Evolutionary conservation across 352 stramenopile species (phyloP).

Genomic region (Pythium dissotocum): DNA sequence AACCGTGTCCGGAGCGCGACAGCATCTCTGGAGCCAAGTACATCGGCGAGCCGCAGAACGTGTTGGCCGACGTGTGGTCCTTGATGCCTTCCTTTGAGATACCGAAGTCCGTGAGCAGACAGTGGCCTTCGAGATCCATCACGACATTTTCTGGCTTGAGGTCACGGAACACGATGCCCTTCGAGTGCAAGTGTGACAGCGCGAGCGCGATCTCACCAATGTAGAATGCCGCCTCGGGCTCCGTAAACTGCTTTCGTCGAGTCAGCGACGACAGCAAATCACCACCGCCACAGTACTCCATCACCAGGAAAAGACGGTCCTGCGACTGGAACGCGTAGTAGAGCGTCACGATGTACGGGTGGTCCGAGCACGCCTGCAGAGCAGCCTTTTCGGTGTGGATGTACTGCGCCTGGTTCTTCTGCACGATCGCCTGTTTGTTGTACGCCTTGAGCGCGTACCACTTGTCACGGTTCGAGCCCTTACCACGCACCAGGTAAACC

Average conservation of each 20-base stretch:
- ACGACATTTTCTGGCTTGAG: slow-evolving; percentile 88
- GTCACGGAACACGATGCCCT: slow-evolving; percentile 88
- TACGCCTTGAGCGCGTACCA: slow-evolving; percentile 87
- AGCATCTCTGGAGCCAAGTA: slow-evolving; percentile 87
- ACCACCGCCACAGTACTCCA: slow-evolving; percentile 85
- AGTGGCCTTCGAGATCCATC: slow-evolving; percentile 84
- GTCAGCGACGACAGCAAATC: slow-evolving; percentile 78
- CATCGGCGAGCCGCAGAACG: slow-evolving; percentile 87
- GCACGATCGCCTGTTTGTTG: slow-evolving; percentile 88
- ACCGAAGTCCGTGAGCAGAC: slow-evolving; percentile 81
- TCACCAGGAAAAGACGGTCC: slow-evolving; percentile 82
- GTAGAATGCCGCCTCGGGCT: slow-evolving; percentile 82
- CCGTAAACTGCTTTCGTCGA: slow-evolving; percentile 77
- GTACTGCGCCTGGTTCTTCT: slow-evolving; percentile 89
- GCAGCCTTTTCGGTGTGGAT: slow-evolving; percentile 85
- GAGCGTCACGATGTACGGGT: slow-evolving; percentile 85
- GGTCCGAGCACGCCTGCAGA: slow-evolving; percentile 80
- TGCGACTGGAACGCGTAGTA: slow-evolving; percentile 87
- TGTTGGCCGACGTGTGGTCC: slow-evolving; percentile 84
- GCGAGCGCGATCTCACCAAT: slow-evolving; percentile 83
- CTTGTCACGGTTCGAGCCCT: slow-evolving; percentile 84
- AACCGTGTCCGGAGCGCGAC: slow-evolving; percentile 74
- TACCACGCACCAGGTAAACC: slow-evolving; percentile 82
- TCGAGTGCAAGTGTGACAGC: slow-evolving; percentile 82
- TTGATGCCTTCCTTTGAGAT: slow-evolving; percentile 89